These are phyloP conservation scores for Kingdonia uniflora DNA, from an alignment of 164 flowering plant genomes.

Conservation along the genomic window DNA sequence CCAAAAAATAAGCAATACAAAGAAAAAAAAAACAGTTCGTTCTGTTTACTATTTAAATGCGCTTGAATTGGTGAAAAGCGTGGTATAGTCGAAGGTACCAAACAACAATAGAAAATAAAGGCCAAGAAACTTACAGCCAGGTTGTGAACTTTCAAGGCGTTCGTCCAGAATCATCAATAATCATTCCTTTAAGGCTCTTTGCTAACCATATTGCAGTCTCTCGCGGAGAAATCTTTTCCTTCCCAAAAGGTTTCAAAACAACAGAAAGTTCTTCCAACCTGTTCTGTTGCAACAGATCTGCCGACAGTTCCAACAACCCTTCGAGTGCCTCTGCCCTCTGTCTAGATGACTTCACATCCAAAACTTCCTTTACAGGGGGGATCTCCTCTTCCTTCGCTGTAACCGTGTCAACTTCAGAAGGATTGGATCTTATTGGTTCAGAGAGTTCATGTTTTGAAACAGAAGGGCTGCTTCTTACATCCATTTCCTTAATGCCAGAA, in stretches of 20 bases:
- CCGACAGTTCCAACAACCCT: conserved; percentile 86
- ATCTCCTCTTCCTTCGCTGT: conserved; percentile 29
- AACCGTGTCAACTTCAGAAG: conserved; percentile 12
- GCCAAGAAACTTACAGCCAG: conserved; percentile 13
- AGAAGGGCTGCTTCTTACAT: conserved; percentile 13
- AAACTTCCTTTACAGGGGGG: conserved; percentile 47
- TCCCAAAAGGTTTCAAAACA: conserved; percentile 91
- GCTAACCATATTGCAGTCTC: conserved; percentile 99
- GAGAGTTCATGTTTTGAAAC: conserved; percentile 21
- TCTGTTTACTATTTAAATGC: conserved; percentile 11
- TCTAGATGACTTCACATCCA: conserved; percentile 84
- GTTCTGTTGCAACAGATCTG: conserved; percentile 77
- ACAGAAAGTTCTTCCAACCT: conserved; percentile 80
- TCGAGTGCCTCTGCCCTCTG: conserved; percentile 98
- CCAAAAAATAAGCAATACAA: conserved; percentile 3
- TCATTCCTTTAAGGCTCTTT: conserved; percentile 95
- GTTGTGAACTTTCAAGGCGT: conserved; percentile 19
- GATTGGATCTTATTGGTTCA: conserved; percentile 24
- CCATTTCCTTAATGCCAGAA: conserved; percentile 29
- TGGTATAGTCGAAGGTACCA: neutral
- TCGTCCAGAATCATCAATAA: conserved; percentile 62
- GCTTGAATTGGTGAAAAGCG: conserved; percentile 5
- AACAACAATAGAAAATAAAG: neutral
- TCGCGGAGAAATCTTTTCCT: conserved; percentile 89
- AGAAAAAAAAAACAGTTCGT: neutral